phyloP scores from a whole-genome alignment of 257 asterid species.

The Nicotiana noctiflora region DNA sequence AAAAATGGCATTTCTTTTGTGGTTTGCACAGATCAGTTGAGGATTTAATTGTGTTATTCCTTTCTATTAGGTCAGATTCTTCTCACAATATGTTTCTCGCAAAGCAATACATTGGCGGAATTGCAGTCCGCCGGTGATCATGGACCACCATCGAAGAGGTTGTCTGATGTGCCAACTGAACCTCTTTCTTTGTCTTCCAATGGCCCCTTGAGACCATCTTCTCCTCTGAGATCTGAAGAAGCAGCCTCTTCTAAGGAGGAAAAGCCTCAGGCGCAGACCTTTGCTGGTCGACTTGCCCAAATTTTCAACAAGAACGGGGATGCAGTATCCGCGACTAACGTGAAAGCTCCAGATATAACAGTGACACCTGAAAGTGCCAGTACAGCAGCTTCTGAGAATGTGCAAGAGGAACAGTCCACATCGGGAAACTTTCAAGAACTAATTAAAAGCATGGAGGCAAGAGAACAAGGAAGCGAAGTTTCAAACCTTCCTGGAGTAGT shows the following conservation, averaged over 20 bases:
- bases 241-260: constrained; percentile 50
- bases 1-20: background rate
- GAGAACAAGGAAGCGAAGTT: constrained; percentile 56
- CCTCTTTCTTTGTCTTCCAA: constrained; percentile 41
- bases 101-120: constrained; percentile 45
- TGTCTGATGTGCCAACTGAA: constrained; percentile 30
- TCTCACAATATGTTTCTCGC: constrained; percentile 68
- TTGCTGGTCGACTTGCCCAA: constrained; percentile 80
- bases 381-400: constrained; percentile 24
- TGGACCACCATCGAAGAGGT: constrained; percentile 32
- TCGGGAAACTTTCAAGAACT: constrained; percentile 58
- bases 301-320: constrained; percentile 72
- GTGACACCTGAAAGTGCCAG: constrained; percentile 44
- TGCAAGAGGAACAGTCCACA: constrained; percentile 41
- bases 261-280: constrained; percentile 41
- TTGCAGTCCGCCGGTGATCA: constrained; percentile 37
- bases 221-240: constrained; percentile 63
- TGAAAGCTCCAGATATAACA: constrained; percentile 38
- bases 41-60: constrained; percentile 7
- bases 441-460: constrained; percentile 52
- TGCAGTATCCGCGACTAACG: constrained; percentile 32
- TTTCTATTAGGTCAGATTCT: constrained; percentile 71
- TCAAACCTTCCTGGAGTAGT: constrained; percentile 72
- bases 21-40: background rate
- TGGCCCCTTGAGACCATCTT: constrained; percentile 37